Evolutionary conservation across 1,284 basidiomycete species (phyloP).

Genomic region (Lentinus polychrous): DNA sequence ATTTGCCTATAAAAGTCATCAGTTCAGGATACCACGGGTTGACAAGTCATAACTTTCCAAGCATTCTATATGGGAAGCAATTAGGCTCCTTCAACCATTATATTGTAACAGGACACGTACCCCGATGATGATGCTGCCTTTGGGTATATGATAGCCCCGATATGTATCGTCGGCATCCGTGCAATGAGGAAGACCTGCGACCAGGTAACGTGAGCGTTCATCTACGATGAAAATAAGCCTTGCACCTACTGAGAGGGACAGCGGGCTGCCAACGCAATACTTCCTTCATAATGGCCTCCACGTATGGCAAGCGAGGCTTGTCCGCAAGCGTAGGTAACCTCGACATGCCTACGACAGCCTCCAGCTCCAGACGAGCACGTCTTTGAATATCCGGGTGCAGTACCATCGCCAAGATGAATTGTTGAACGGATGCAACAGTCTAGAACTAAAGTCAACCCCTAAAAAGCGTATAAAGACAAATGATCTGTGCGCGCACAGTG

Average conservation of each 20-base stretch:
- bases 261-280: conserved; percentile 23
- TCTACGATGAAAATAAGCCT: neutral
- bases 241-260: conserved; percentile 7
- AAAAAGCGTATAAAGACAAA: too few relatives aligned
- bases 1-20: conserved; percentile 18
- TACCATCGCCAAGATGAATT: conserved; percentile 1
- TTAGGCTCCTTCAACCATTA: neutral
- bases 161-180: conserved; percentile 15
- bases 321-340: conserved; percentile 26
- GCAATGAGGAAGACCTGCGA: conserved; percentile 5
- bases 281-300: conserved; percentile 25
- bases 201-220: neutral
- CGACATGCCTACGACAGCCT: conserved; percentile 21
- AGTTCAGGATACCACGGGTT: neutral
- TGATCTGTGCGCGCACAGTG: neutral
- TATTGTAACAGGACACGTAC: neutral
- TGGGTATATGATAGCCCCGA: conserved; percentile 15
- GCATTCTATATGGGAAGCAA: neutral
- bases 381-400: conserved; percentile 19
- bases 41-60: neutral
- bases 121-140: conserved; percentile 10
- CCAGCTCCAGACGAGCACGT: conserved; percentile 24
- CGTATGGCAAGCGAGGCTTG: conserved; percentile 19
- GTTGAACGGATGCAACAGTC: neutral
- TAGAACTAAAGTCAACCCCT: neutral